Evolutionary conservation across 805 yeast species (phyloP).

Genomic region (Cyberlindnera nakhonratchasimensis): DNA sequence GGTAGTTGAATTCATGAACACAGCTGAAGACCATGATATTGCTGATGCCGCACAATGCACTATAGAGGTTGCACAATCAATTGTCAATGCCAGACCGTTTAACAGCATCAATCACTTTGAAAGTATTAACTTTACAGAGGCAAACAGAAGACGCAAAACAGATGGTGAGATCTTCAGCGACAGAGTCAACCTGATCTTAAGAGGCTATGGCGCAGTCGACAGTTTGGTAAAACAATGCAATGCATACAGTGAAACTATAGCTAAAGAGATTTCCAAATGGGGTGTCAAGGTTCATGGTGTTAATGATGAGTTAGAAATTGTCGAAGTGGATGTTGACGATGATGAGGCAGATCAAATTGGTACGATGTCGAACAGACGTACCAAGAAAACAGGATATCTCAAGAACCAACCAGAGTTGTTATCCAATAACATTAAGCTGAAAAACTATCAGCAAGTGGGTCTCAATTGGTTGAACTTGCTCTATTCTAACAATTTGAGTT

Average conservation of each 20-base stretch:
- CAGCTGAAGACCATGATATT: constrained; percentile 69
- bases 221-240: constrained; percentile 84
- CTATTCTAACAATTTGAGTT: constrained; percentile 75
- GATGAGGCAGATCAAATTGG: constrained; percentile 33
- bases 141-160: constrained; percentile 43
- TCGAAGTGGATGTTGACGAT: constrained; percentile 41
- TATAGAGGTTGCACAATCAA: constrained; percentile 57
- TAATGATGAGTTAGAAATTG: constrained; percentile 62
- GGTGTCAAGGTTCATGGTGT: constrained; percentile 73
- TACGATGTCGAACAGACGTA: constrained; percentile 25
- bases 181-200: constrained; percentile 62
- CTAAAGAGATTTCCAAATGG: constrained; percentile 77
- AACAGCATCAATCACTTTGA: constrained; percentile 54
- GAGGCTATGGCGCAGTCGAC: constrained; percentile 93
- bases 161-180: constrained; percentile 75
- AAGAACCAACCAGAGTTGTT: constrained; percentile 69
- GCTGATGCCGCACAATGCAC: constrained; percentile 75
- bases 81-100: constrained; percentile 73
- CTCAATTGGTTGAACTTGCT: constrained; percentile 86
- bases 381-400: constrained; percentile 42
- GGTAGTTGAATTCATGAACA: constrained; percentile 73
- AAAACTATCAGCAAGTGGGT: constrained; percentile 95
- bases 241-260: constrained; percentile 65
- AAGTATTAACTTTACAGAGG: constrained; percentile 46
- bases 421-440: constrained; percentile 61